A percentile compares a stretch with the other conserved stretches of the same genome.
Evolutionary conservation across 108 stramenopile genomes (phyloP).

Genomic region (Skeletonema grethae): DNA sequence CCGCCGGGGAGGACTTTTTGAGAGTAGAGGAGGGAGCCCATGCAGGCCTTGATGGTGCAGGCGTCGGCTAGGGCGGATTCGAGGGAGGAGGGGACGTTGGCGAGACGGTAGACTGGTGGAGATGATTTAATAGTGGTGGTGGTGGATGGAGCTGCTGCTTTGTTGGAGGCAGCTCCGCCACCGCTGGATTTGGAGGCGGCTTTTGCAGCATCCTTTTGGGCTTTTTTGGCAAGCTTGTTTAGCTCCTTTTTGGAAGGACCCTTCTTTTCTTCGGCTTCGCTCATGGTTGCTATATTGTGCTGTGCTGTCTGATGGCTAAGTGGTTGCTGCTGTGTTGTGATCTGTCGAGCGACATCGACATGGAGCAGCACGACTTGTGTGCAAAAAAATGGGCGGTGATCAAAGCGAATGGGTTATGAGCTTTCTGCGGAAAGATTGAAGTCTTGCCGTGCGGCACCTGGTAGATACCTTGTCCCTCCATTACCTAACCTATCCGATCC

Average conservation of each 20-base stretch:
- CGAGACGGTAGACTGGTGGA: slow-evolving; percentile 27
- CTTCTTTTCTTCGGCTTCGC: slow-evolving; percentile 15
- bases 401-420: too few relatives aligned
- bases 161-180: slow-evolving; percentile 23
- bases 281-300: background rate
- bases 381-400: too few relatives aligned
- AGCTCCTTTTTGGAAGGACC: slow-evolving; percentile 78
- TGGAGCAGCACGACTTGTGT: too few relatives aligned
- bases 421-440: too few relatives aligned
- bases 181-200: slow-evolving; percentile 38
- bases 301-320: too few relatives aligned
- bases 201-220: slow-evolving; percentile 79
- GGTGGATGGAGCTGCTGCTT: slow-evolving; percentile 6
- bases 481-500: too few relatives aligned
- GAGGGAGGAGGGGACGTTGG: slow-evolving; percentile 32
- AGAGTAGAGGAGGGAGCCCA: slow-evolving; percentile 58
- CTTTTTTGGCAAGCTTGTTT: slow-evolving; percentile 84
- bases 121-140: slow-evolving; percentile 8
- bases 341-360: too few relatives aligned
- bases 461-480: too few relatives aligned
- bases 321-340: too few relatives aligned
- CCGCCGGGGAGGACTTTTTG: slow-evolving; percentile 48
- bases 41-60: slow-evolving; percentile 73
- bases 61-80: slow-evolving; percentile 7
- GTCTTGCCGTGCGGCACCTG: too few relatives aligned